Conservation (phyloP, 1,139 yeast genomes). For the Geotrichum candidum region DNA sequence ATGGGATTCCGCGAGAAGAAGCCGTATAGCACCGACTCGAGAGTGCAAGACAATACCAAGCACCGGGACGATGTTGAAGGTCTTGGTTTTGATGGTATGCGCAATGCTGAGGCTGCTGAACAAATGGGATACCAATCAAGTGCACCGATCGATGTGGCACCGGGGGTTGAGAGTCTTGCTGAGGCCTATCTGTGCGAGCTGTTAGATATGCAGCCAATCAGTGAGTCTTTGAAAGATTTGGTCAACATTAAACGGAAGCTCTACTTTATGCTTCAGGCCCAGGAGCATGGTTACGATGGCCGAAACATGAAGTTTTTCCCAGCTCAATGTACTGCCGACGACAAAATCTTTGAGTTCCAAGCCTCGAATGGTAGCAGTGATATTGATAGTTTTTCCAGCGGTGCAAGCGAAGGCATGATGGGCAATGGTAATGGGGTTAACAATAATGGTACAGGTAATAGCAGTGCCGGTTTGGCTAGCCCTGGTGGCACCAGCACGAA, state of each 20-base stretch:
- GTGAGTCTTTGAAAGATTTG: conserved; percentile 1
- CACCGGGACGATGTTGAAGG: conserved; percentile 77
- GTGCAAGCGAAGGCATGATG: conserved; percentile 25
- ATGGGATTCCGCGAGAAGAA: conserved; percentile 79
- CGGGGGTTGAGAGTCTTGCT: conserved; percentile 43
- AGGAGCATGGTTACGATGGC: conserved; percentile 14
- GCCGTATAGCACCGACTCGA: conserved; percentile 69
- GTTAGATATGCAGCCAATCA: conserved; percentile 18
- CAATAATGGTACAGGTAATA: conserved; percentile 20
- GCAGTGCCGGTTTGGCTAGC: conserved; percentile 18
- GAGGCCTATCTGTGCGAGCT: conserved; percentile 19
- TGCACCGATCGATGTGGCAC: conserved; percentile 33
- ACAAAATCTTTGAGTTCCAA: conserved; percentile 5
- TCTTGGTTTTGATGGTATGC: conserved; percentile 51
- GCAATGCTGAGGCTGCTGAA: conserved; percentile 18
- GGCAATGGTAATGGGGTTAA: conserved; percentile 2
- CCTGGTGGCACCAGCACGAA: background rate
- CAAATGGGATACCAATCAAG: conserved; percentile 12
- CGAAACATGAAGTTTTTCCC: conserved; percentile 6
- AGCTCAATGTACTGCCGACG: conserved; percentile 6
- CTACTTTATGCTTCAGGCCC: conserved; percentile 18
- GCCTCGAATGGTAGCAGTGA: background rate
- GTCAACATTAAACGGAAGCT: conserved; percentile 19
- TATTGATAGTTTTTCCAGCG: conserved; percentile 9
- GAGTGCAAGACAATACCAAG: conserved; percentile 59